phyloP scores from a whole-genome alignment of 495 filamentous ascomycete genomes.

The Aspergillus conjunctus region DNA sequence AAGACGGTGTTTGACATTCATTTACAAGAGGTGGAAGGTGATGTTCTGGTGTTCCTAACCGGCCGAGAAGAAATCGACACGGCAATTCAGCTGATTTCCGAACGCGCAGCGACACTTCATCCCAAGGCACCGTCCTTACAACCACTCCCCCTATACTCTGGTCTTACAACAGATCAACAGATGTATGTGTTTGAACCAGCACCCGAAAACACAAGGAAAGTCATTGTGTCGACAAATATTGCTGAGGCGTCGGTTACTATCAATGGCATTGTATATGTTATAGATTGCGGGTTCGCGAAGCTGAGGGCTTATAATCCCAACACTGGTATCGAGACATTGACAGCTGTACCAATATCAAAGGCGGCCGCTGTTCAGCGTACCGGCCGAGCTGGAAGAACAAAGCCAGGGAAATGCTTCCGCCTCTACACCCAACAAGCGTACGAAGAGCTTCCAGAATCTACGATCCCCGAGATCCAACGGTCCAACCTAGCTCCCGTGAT shows the following conservation, averaged over 20 bases:
- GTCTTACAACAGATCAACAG: conserved; percentile 85
- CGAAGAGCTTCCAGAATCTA: conserved; percentile 68
- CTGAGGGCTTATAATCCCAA: conserved; percentile 82
- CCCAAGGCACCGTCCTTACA: conserved; percentile 68
- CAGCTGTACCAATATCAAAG: conserved; percentile 85
- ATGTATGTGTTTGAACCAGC: conserved; percentile 90
- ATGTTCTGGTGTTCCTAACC: conserved; percentile 90
- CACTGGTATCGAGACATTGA: conserved; percentile 89
- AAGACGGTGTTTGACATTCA: conserved; percentile 94
- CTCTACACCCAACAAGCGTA: conserved; percentile 84
- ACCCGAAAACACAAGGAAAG: conserved; percentile 83
- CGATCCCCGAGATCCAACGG: conserved; percentile 88
- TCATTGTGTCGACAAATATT: conserved; percentile 94
- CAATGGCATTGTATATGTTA: conserved; percentile 87
- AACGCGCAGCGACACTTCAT: conserved; percentile 75
- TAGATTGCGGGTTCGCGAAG: conserved; percentile 93
- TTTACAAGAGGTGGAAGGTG: conserved; percentile 78
- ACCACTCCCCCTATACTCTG: conserved; percentile 84
- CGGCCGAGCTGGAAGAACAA: conserved; percentile 89
- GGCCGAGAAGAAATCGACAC: conserved; percentile 93
- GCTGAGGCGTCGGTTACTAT: conserved; percentile 96
- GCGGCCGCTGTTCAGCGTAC: conserved; percentile 91
- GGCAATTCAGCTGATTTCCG: conserved; percentile 73
- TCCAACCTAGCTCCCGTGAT: conserved; percentile 90
- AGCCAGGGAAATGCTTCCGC: conserved; percentile 91